phyloP scores from a whole-genome alignment of 805 yeast species.

The Metschnikowia borealis region DNA sequence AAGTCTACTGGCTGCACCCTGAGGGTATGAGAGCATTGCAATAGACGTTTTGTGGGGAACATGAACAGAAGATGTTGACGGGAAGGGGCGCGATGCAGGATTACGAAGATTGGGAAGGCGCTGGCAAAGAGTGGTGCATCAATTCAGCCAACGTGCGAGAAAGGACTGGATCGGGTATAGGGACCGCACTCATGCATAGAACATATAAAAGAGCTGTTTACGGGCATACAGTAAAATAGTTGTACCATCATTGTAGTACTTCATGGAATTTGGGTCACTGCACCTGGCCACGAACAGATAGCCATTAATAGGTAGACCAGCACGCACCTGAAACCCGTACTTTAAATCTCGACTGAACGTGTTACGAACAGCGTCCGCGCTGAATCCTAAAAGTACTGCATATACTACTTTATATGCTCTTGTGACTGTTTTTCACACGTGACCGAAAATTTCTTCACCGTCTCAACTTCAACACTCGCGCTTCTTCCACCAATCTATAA shows the following conservation, averaged over 20 bases:
- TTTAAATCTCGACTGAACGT: background rate
- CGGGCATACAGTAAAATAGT: no score
- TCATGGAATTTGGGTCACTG: no score
- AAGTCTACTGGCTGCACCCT: background rate
- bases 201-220: no score
- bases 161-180: no score
- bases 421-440: conserved; percentile 16
- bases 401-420: background rate
- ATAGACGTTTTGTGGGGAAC: background rate
- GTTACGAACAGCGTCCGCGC: no score
- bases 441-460: conserved; percentile 13
- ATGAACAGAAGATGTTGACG: background rate
- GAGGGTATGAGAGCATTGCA: background rate
- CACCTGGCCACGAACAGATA: no score
- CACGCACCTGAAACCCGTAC: background rate
- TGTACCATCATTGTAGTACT: background rate
- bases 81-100: background rate
- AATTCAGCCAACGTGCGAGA: background rate
- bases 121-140: background rate
- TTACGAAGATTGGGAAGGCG: background rate
- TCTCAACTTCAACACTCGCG: background rate
- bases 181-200: no score
- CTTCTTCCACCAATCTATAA: background rate
- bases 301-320: no score
- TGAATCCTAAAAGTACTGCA: background rate